Evolutionary conservation across 2,329 filamentous ascomycete genomes (phyloP).

Genomic region (Calonectria henricotiae): DNA sequence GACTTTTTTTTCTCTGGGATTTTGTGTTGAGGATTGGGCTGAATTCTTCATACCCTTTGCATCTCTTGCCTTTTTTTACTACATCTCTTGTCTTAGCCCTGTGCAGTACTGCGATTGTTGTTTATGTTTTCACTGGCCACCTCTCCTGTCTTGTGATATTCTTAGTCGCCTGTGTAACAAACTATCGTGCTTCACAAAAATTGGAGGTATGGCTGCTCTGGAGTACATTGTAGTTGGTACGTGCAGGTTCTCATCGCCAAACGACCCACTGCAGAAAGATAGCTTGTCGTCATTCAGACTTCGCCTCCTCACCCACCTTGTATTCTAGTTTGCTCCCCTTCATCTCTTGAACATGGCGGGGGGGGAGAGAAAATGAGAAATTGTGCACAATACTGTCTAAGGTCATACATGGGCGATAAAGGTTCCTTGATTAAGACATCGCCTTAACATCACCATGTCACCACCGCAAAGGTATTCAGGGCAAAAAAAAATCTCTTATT

Average conservation of each 20-base stretch:
- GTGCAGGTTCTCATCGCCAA: neutral
- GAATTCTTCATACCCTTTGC: slow-evolving; percentile 36
- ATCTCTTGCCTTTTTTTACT: slow-evolving; percentile 23
- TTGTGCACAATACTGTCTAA: neutral
- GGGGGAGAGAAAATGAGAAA: neutral
- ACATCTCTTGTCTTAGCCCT: slow-evolving; percentile 16
- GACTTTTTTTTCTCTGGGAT: slow-evolving; percentile 25
- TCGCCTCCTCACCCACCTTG: neutral
- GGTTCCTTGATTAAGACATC: too few relatives aligned
- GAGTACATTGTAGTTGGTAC: neutral
- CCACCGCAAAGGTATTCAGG: neutral
- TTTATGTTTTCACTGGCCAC: slow-evolving; percentile 19
- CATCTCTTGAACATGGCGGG: neutral
- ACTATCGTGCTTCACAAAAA: neutral
- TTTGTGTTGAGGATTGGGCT: slow-evolving; percentile 28
- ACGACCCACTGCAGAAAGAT: neutral
- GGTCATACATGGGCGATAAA: too few relatives aligned
- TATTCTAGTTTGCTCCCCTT: neutral
- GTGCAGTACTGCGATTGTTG: slow-evolving; percentile 19
- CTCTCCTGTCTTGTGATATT: neutral
- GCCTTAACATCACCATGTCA: too few relatives aligned
- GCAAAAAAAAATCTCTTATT: neutral
- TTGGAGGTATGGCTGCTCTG: neutral
- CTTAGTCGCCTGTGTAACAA: neutral
- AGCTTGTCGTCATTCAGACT: too few relatives aligned